Conservation (phyloP, 306 rosid species). For the Rosa lucieae region DNA sequence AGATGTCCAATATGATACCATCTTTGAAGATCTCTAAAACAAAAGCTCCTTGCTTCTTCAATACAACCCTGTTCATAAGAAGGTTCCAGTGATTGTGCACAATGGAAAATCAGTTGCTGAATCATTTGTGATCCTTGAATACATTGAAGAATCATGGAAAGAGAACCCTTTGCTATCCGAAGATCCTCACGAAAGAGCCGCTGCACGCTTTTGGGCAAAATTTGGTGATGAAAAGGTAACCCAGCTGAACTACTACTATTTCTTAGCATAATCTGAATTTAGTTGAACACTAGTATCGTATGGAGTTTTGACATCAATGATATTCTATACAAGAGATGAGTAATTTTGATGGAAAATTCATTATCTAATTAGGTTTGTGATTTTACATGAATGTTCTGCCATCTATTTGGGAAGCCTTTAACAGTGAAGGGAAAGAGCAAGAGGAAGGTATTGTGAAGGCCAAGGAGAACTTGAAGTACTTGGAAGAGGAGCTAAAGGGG, state of each 20-base stretch:
- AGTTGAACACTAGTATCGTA: neutral
- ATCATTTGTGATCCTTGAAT: slow-evolving; percentile 33
- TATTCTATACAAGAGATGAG: neutral
- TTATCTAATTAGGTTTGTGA: neutral
- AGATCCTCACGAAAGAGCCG: slow-evolving; percentile 23
- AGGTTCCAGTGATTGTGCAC: slow-evolving; percentile 39
- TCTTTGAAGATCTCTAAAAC: slow-evolving; percentile 38
- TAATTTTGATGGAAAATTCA: neutral
- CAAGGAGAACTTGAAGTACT: too few species aligned
- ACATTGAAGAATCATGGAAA: slow-evolving; percentile 39
- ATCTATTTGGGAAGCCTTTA: neutral
- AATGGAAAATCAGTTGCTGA: slow-evolving; percentile 30
- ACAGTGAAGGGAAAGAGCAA: too few species aligned
- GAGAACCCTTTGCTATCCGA: slow-evolving; percentile 30
- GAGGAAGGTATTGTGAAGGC: too few species aligned
- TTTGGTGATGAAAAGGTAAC: slow-evolving; percentile 30
- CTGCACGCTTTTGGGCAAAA: slow-evolving; percentile 40
- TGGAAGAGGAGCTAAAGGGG: too few species aligned
- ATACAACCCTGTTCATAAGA: slow-evolving; percentile 32
- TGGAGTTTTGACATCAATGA: neutral
- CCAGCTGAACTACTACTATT: neutral
- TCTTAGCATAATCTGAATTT: neutral
- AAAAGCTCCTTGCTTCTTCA: slow-evolving; percentile 39
- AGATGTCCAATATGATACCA: slow-evolving; percentile 26
- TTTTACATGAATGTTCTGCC: slow-evolving; percentile 15